These are phyloP conservation scores for Suillus lakei DNA, from an alignment of 768 basidiomycete genomes.

Conservation along the genomic window DNA sequence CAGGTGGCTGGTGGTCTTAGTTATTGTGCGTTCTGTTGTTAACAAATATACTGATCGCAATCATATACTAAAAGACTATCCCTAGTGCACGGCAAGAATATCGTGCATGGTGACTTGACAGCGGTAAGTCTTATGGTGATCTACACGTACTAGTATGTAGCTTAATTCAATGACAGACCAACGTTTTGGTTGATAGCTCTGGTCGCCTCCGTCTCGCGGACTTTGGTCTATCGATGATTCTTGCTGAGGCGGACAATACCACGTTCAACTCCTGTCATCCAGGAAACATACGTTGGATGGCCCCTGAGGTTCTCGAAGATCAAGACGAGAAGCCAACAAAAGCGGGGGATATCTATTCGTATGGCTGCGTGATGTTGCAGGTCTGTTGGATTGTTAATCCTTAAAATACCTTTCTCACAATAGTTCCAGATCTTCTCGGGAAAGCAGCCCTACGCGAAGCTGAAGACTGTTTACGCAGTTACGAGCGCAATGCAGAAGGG, in stretches of 20 bases:
- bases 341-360: constrained; percentile 10
- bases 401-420: neutral
- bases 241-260: constrained; percentile 35
- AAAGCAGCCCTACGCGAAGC: constrained; percentile 24
- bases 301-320: constrained; percentile 20
- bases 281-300: constrained; percentile 18
- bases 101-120: constrained; percentile 52
- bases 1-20: constrained; percentile 22
- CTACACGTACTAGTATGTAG: neutral
- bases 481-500: neutral
- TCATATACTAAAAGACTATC: neutral
- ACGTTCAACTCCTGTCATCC: constrained; percentile 16
- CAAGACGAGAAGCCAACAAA: constrained; percentile 17
- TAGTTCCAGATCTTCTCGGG: constrained; percentile 27
- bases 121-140: constrained; percentile 34
- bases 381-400: neutral
- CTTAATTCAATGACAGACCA: constrained; percentile 28
- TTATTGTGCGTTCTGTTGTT: constrained; percentile 17
- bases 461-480: constrained; percentile 15
- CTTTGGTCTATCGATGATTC: constrained; percentile 40
- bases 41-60: neutral
- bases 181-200: constrained; percentile 39
- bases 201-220: constrained; percentile 40
- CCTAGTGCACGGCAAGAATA: constrained; percentile 20
- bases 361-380: neutral